Base-by-base conservation (phyloP, 2,329 filamentous ascomycete genomes). In the Exophiala sideris region DNA sequence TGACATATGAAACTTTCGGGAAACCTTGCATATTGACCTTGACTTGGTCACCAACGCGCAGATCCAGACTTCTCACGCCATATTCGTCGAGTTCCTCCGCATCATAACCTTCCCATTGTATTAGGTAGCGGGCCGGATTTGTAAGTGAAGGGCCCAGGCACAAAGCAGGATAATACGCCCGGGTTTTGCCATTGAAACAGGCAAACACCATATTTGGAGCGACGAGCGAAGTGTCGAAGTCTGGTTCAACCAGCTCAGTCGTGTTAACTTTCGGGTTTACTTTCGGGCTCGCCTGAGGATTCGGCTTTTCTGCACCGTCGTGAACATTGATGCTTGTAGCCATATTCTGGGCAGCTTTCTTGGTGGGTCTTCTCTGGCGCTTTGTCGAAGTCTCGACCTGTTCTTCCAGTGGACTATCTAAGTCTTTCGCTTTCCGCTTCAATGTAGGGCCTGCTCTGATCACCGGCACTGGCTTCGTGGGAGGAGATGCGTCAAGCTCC, bases 141-240 rank as follows among this genome's bases (percentile, higher is more conserved):
- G 67, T 63, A 41, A 71, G 66, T 16, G 75, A 69, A 12, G 68
- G 69, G 2, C 76, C 78, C 33, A 83, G 66, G 61, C 77, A 85
- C n/a, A 76, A 81, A 7, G 79, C 83, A 45, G 83, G 81, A 63
- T 82, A 84, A 64, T 79, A 85, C n/a, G 70, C 73, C 49, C 76
- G 75, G 45, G 72, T 76, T n/a, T 71, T 71, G 16, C 78, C 77
- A 59, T 76, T 81, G 75, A 82, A 86, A 24, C 74, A 72, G 6
- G 82, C 81, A 57, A 85, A 75, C 0, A 85, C 75, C 56, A 83
- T 75, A 50, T 79, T 78, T 4, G 76, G 76, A 10, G 73, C 70
- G 20, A 76, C 60, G 8, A 71, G 35, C 21, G 14, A 7, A 9
- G 54, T 50, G n/a, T 29, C 33, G 2, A 36, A 20, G 5, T 14